Base-by-base conservation (phyloP, 192 early-diverging fungal genomes). In the Spizellomyces sp. region DNA sequence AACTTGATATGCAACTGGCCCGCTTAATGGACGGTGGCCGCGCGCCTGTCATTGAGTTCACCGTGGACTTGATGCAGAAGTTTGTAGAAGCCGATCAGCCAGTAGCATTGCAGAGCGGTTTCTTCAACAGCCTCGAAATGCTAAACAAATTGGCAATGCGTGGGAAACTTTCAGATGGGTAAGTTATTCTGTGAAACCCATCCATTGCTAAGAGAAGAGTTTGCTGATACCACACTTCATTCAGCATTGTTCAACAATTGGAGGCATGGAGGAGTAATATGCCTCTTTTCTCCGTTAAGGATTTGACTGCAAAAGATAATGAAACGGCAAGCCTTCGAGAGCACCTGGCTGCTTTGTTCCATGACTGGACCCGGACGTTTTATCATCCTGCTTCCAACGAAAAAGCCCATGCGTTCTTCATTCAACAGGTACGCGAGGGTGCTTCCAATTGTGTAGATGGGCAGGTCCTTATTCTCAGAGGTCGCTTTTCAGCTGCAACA, bases 1-100 rank as follows among this genome's bases (percentile, higher is more conserved):
- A 98, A 50, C 86, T 96, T 65, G 98, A 99, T 80, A 84, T 87
- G 42, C 94, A 94, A 72, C 84, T 99, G n/a, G 88, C 91, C 2
- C 88, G 90, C 6, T 79, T 93, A 59, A 91, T 98, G 45, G 95
- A 98, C 45, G 84, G 81, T 62, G 90, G 88, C 21, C 87, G 92
- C 5, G 71, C 81, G 17, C 76, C 77, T 17, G 89, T 92, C 1
- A 83, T 94, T 45, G 90, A 94, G 10, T 97, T 93, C 80, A 89
- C 93, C 0, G 81, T 86, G 9, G 77, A 87, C 62, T 77, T 99
- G 56, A 84, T 96, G 48, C 86, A 89, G 44, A 84, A 89, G 60
- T 89, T 85, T 56, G 67, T 94, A 17, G 64, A 89, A 15, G 87
- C 84, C 47, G 89, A 87, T 15, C 73, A 82, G 8, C 81, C 88